Conservation (phyloP, 768 basidiomycete genomes). For the Naganishia vishniacii region DNA sequence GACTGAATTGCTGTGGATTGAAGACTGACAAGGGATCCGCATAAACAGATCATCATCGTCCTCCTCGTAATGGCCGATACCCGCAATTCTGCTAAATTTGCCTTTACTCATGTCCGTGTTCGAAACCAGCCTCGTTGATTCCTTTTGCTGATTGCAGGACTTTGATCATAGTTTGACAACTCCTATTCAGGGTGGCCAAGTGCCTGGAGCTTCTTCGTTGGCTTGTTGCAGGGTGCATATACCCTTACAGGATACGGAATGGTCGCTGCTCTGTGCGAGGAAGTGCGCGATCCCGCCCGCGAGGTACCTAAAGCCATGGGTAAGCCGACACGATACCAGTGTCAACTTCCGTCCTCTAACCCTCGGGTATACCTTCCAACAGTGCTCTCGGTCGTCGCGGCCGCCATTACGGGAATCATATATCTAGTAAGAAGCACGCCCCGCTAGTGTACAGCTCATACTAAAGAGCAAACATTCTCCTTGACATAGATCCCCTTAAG, state of each 20-base stretch:
- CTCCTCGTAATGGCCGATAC: conserved; percentile 58
- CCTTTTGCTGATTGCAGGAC: background rate
- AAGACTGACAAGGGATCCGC: background rate
- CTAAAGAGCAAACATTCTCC: conserved; percentile 54
- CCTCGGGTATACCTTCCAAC: too few species aligned
- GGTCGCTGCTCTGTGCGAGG: conserved; percentile 66
- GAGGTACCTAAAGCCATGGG: conserved; percentile 59
- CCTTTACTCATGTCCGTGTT: conserved; percentile 51
- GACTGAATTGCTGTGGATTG: background rate
- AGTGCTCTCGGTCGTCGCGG: conserved; percentile 41
- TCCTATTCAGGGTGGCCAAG: conserved; percentile 64
- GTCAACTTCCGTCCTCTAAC: too few species aligned
- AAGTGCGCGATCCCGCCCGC: conserved; percentile 58
- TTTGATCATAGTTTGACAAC: conserved; percentile 55
- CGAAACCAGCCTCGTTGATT: too few species aligned
- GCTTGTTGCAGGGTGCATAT: conserved; percentile 55
- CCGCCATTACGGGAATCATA: conserved; percentile 38
- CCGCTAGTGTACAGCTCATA: conserved; percentile 28
- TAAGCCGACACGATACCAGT: conserved; percentile 45
- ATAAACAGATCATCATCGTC: conserved; percentile 52
- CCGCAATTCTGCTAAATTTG: conserved; percentile 58
- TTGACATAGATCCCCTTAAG: conserved; percentile 60
- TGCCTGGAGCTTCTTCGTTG: conserved; percentile 67
- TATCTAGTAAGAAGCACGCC: conserved; percentile 34
- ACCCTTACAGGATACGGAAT: conserved; percentile 59